phyloP scores from a whole-genome alignment of 495 filamentous ascomycete genomes.

The Corynascus novoguineensis region DNA sequence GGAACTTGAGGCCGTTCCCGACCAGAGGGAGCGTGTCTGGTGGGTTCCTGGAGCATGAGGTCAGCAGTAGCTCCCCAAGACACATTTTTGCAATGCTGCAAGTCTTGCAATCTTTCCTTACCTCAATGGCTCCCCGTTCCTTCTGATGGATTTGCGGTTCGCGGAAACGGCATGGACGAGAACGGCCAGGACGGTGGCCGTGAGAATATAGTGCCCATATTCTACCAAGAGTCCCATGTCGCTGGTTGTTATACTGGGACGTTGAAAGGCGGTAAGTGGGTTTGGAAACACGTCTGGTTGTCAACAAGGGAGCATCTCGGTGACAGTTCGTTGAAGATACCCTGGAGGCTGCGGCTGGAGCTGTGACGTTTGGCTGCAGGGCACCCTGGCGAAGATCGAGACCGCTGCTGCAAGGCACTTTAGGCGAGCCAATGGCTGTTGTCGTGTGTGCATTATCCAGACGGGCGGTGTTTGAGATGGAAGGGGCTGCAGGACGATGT shows the following conservation, averaged over 20 bases:
- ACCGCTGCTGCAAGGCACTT: conserved; percentile 5
- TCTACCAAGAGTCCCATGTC: conserved; percentile 22
- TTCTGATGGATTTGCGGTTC: conserved; percentile 19
- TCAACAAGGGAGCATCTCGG: neutral
- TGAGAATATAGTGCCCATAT: conserved; percentile 16
- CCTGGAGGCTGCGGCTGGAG: too few species aligned
- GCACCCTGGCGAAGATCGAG: neutral
- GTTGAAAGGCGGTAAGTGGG: neutral
- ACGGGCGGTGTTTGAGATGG: neutral
- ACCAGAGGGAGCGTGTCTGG: conserved; percentile 52
- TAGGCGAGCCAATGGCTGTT: conserved; percentile 12
- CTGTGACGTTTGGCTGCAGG: conserved; percentile 4
- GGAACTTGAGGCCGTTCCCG: conserved; percentile 55
- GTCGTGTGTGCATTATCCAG: neutral
- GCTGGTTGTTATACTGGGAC: neutral
- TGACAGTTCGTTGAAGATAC: neutral
- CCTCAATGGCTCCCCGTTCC: conserved; percentile 27
- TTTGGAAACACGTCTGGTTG: too few species aligned
- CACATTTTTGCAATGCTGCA: neutral
- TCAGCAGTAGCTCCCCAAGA: neutral
- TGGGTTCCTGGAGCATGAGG: conserved; percentile 34
- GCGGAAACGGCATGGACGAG: conserved; percentile 16
- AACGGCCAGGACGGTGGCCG: conserved; percentile 14
- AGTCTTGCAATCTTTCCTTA: neutral
- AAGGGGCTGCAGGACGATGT: neutral